These are phyloP conservation scores for Malus fusca DNA, from an alignment of 306 rosid species.

Conservation along the genomic window DNA sequence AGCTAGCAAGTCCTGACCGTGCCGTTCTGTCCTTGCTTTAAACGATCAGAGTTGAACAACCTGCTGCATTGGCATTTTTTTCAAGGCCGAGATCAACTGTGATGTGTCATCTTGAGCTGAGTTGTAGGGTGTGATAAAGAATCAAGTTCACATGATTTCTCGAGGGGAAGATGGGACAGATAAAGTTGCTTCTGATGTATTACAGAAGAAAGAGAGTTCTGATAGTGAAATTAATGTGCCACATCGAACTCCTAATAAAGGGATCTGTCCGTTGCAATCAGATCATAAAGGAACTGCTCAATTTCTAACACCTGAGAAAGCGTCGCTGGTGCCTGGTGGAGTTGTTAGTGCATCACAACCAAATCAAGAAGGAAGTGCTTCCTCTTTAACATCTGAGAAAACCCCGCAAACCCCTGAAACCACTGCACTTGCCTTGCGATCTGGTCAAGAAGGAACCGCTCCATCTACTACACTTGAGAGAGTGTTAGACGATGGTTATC, in stretches of 20 bases:
- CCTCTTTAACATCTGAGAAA: slow-evolving; percentile 30
- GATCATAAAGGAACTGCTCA: slow-evolving; percentile 24
- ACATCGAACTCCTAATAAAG: slow-evolving; percentile 24
- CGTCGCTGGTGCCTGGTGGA: slow-evolving; percentile 28
- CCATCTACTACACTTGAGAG: slow-evolving; percentile 52
- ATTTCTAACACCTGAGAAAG: slow-evolving; percentile 15
- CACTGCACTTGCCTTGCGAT: slow-evolving; percentile 13
- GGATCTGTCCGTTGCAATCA: slow-evolving; percentile 19
- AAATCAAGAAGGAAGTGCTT: slow-evolving; percentile 39
- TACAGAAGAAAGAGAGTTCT: slow-evolving; percentile 32
- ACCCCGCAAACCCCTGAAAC: slow-evolving; percentile 33
- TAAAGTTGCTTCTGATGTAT: slow-evolving; percentile 41
- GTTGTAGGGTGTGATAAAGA: slow-evolving; percentile 27
- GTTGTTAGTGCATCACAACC: slow-evolving; percentile 25
- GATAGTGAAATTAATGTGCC: slow-evolving; percentile 27
- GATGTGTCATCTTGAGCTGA: slow-evolving; percentile 26
- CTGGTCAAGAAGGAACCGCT: slow-evolving; percentile 36
- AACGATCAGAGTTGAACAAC: slow-evolving; percentile 22
- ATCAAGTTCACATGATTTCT: slow-evolving; percentile 58
- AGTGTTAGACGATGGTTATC: slow-evolving; percentile 75
- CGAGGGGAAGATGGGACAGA: slow-evolving; percentile 38
- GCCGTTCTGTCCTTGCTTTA: not conserved
- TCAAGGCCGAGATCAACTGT: slow-evolving; percentile 11
- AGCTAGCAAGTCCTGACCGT: not conserved
- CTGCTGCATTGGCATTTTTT: slow-evolving; percentile 10